Evolutionary conservation across 768 basidiomycete species (phyloP), one percentile per base, ranked within the genome.

Genomic region (Kwoniella shandongensis): DNA sequence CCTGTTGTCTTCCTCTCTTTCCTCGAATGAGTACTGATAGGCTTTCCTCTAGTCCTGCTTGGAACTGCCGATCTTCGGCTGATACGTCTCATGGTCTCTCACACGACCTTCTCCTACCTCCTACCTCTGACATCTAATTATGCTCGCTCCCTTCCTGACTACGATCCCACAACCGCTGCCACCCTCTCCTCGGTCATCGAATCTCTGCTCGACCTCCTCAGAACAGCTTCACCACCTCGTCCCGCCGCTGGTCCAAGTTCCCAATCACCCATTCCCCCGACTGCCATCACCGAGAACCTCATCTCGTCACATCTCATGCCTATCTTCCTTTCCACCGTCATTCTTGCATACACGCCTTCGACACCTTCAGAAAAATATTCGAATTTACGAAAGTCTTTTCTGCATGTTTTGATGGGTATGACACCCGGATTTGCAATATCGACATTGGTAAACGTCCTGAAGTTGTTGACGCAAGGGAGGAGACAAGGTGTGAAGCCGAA

Each of bases 1-100:
- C 26, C 17, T 23, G 30, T 23, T 39, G 25, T 13, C 6, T n/a
- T 26, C 36, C 50, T 29, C 4, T 27, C 8, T 18, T 12, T 42
- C 20, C 51, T 20, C 26, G 2, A 32, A 32, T 32, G 6, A 13
- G 13, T 32, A 13, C 32, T 32, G 32, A 30, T 13, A 38, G 51
- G n/a, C 58, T 54, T n/a, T 49, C n/a, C 10, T 17, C 32, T 39
- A 68, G 66, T 68, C 42, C 39, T 68, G 12, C 60, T 68, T 11
- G 66, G 66, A 20, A 68, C 66, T 13, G 62, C 63, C 20, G 66
- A 68, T 39, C 42, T 65, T 12, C 49, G 66, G 36, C 45, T 68
- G 18, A 49, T 68, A 12, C 48, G 61, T 4, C 49, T 60, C 1
- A 44, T 68, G 32, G n/a, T 60, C 11, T 44, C 57, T 1, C 60